phyloP scores from a whole-genome alignment of 345 rosid species.

The Limnanthes douglasii region DNA sequence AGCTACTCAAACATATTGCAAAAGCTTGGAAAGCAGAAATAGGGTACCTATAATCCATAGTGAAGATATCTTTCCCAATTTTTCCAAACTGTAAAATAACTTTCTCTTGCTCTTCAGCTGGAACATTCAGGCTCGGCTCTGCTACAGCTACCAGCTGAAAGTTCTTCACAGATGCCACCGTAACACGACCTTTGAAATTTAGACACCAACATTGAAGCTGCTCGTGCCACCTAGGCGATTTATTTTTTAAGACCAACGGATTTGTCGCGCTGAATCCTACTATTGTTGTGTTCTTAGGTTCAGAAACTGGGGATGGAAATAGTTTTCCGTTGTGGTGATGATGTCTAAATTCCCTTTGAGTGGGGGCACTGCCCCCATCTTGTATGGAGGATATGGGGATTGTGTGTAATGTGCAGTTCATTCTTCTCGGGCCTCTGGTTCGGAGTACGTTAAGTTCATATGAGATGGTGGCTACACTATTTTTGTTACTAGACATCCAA shows the following conservation, averaged over 20 bases:
- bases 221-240: conserved; percentile 96
- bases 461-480: conserved; percentile 34
- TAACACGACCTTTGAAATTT: conserved; percentile 80
- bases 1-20: conserved; percentile 91
- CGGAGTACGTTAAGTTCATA: conserved; percentile 78
- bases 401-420: conserved; percentile 58
- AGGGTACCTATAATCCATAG: conserved; percentile 91
- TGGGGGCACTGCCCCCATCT: conserved; percentile 48
- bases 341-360: conserved; percentile 27
- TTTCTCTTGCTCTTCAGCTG: conserved; percentile 51
- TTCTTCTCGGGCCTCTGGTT: conserved; percentile 87
- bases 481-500: conserved; percentile 19
- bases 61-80: conserved; percentile 87
- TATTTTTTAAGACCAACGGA: conserved; percentile 59
- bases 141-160: conserved; percentile 72
- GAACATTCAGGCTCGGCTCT: conserved; percentile 25
- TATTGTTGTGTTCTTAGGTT: conserved; percentile 28
- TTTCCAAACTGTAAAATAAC: conserved; percentile 88
- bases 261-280: conserved; percentile 15
- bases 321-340: conserved; percentile 9
- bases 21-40: conserved; percentile 96
- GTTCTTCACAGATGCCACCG: conserved; percentile 89
- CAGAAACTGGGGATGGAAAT: conserved; percentile 7
- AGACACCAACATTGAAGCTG: conserved; percentile 95
- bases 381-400: conserved; percentile 50